Evolutionary conservation across 257 asterid species (phyloP).

Genomic region (Datura wrightii): DNA sequence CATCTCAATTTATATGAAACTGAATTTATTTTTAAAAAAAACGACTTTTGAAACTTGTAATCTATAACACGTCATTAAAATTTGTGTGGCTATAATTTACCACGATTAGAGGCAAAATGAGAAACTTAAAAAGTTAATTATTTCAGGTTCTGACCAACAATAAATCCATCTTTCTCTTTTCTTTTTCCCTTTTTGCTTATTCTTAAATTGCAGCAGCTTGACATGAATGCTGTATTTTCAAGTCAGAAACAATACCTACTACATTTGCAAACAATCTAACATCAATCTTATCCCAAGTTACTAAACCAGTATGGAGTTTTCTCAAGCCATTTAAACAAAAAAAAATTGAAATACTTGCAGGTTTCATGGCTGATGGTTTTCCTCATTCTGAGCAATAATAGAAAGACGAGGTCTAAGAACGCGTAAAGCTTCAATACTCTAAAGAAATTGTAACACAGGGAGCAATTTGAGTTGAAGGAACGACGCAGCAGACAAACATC

Average conservation of each 20-base stretch:
- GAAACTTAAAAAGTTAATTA: not conserved
- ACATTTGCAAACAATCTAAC: not conserved
- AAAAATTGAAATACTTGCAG: not conserved
- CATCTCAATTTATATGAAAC: too few relatives aligned
- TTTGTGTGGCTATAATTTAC: not conserved
- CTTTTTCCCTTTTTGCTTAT: not conserved
- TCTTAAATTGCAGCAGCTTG: not conserved
- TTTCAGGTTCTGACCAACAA: not conserved
- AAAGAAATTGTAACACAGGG: not conserved
- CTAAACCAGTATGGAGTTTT: not conserved
- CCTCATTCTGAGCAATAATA: not conserved
- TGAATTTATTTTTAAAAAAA: not conserved
- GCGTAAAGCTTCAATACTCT: not conserved
- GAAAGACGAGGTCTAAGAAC: not conserved
- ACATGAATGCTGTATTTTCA: not conserved
- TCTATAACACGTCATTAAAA: not conserved
- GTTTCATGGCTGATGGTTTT: not conserved
- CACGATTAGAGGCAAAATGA: not conserved
- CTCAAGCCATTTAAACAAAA: conserved; percentile 8
- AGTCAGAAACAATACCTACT: not conserved
- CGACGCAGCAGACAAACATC: not conserved
- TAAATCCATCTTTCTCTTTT: not conserved
- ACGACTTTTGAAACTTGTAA: not conserved
- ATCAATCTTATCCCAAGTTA: not conserved
- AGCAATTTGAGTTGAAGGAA: not conserved